Conservation (phyloP, 2,329 filamentous ascomycete species). For the Penicillium sp. region DNA sequence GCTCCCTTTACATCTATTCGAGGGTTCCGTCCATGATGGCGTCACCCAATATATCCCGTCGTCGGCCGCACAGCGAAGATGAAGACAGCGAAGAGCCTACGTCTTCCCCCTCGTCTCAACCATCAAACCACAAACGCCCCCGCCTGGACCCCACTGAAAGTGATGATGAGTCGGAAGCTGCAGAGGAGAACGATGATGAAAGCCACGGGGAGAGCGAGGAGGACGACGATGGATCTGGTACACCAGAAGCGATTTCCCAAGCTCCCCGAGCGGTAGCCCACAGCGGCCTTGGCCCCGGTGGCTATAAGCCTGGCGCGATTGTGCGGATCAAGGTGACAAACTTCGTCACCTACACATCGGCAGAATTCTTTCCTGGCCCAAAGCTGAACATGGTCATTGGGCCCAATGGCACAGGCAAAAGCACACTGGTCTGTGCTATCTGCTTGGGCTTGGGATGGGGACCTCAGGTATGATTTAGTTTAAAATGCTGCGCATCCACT, state of each 20-base stretch:
- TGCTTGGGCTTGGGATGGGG: slow-evolving; percentile 87
- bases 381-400: slow-evolving; percentile 98
- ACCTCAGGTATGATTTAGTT: slow-evolving; percentile 52
- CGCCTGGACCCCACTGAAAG: slow-evolving; percentile 27
- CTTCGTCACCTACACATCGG: slow-evolving; percentile 92
- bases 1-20: not conserved
- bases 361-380: slow-evolving; percentile 86
- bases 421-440: slow-evolving; percentile 93
- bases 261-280: slow-evolving; percentile 5
- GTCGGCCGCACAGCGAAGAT: slow-evolving; percentile 32
- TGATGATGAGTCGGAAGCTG: slow-evolving; percentile 16
- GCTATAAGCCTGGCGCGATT: slow-evolving; percentile 70
- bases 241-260: not conserved
- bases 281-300: slow-evolving; percentile 19
- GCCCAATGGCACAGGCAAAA: slow-evolving; percentile 98
- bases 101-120: slow-evolving; percentile 25
- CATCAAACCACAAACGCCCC: slow-evolving; percentile 34
- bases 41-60: slow-evolving; percentile 26
- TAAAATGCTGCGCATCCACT: not conserved
- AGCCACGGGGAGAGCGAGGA: slow-evolving; percentile 1
- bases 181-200: slow-evolving; percentile 3
- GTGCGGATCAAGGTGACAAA: slow-evolving; percentile 81
- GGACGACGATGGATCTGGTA: slow-evolving; percentile 2
- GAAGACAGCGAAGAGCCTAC: slow-evolving; percentile 25
- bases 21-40: slow-evolving; percentile 27